Percentiles rank a stretch among this genome's conserved stretches.
Conservation (phyloP, 352 stramenopile genomes). For the Plasmopara muralis region DNA sequence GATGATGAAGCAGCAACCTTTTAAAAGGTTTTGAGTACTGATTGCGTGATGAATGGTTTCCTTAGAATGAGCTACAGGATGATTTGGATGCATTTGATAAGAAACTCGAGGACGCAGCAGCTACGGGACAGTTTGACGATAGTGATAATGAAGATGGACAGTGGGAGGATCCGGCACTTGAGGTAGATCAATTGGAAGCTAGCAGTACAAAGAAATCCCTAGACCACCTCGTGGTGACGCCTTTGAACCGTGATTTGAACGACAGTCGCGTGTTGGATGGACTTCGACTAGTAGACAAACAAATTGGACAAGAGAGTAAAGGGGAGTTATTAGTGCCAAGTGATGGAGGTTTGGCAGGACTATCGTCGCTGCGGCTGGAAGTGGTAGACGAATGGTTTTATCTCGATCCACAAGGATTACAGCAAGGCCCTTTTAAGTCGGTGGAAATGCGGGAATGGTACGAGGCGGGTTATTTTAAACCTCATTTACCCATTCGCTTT, state of each 20-base stretch:
- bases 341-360: slow-evolving; percentile 14
- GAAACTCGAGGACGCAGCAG: slow-evolving; percentile 67
- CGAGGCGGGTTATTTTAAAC: slow-evolving; percentile 85
- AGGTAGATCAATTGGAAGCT: slow-evolving; percentile 16
- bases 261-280: slow-evolving; percentile 26
- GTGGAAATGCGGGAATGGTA: slow-evolving; percentile 87
- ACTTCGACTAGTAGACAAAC: slow-evolving; percentile 20
- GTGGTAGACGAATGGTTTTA: slow-evolving; percentile 83
- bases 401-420: slow-evolving; percentile 71
- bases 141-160: slow-evolving; percentile 64
- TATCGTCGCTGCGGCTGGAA: slow-evolving; percentile 33
- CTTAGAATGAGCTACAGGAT: slow-evolving; percentile 37
- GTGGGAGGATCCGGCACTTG: slow-evolving; percentile 45
- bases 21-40: background rate
- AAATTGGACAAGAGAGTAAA: slow-evolving; percentile 1
- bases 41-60: background rate
- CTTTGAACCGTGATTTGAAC: slow-evolving; percentile 16
- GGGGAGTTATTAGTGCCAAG: slow-evolving; percentile 3
- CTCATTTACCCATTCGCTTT: slow-evolving; percentile 81
- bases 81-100: slow-evolving; percentile 76
- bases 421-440: slow-evolving; percentile 83
- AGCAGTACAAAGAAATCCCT: slow-evolving; percentile 20
- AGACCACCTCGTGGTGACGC: slow-evolving; percentile 15
- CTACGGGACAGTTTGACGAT: slow-evolving; percentile 76
- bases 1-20: background rate